Evolutionary conservation across 1,139 yeast genomes (phyloP), one percentile per base, ranked within the genome.

Genomic region (Protomyces arabidopsidicola): DNA sequence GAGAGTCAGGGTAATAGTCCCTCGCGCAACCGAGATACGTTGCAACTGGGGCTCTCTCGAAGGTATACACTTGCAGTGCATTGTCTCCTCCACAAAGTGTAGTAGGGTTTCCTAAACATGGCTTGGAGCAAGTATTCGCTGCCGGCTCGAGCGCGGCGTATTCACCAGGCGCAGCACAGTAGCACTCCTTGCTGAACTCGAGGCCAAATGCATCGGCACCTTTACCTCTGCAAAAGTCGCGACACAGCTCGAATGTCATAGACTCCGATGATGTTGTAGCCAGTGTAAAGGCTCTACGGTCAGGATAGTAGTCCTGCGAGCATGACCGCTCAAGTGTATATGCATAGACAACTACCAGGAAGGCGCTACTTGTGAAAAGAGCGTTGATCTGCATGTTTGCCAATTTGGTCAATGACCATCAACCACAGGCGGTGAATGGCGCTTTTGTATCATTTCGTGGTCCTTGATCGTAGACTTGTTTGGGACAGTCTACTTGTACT

Each of bases 1-100:
- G 48, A 6, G 48, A 42, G 48, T 42, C 48, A n/a, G 48, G 48
- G 48, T 6, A 42, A 24, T 42, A 42, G 22, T 42, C 48, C 10
- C 48, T 18, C 2, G 48, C 48, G 18, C 48, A 42, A 2, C 48
- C 48, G 10, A 42, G 12, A 20, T 42, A 42, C 14, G 48, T 42
- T 4, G 48, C 48, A 16, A 24, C 22, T 16, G 48, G 48, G 6
- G 22, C 27, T 8, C 24, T 10, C 14, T 16, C 48, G 14, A 42
- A 42, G 20, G 48, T 12, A 50, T 58, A 58, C 22, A 58, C 50
- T n/a, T 39, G 45, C n/a, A 58, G 35, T 12, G 62, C 62, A 18
- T 58, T 52, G 56, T 51, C 48, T 5, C 62, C 62, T 3, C 62
- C 62, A 20, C 62, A 58, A 3, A 34, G 24, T 27, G 53, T 55